Evolutionary conservation across 805 yeast species (phyloP).

Genomic region (Tetrapisispora iriomotensis): DNA sequence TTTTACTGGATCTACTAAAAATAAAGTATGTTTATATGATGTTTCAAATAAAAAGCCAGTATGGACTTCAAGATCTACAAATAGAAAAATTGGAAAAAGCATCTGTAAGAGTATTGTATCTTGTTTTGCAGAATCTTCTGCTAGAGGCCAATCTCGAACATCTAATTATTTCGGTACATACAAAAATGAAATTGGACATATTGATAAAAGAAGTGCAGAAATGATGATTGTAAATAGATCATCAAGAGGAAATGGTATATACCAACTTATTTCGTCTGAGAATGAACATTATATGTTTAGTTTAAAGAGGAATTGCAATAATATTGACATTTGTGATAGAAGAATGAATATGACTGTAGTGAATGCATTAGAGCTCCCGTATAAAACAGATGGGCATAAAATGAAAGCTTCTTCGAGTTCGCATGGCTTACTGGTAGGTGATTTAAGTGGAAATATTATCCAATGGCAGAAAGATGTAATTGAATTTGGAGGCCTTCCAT

Average conservation of each 20-base stretch:
- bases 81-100: slow-evolving; percentile 3
- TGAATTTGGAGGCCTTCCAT: slow-evolving; percentile 22
- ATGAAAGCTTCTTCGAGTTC: slow-evolving; percentile 14
- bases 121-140: slow-evolving; percentile 16
- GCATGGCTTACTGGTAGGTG: slow-evolving; percentile 21
- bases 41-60: slow-evolving; percentile 20
- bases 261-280: slow-evolving; percentile 30
- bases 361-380: slow-evolving; percentile 17
- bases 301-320: slow-evolving; percentile 23
- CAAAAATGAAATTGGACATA: slow-evolving; percentile 17
- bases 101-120: slow-evolving; percentile 21
- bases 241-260: slow-evolving; percentile 26
- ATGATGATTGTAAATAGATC: background rate
- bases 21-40: slow-evolving; percentile 26
- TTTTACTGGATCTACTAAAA: slow-evolving; percentile 26
- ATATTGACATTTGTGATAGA: slow-evolving; percentile 29
- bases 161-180: slow-evolving; percentile 21
- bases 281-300: slow-evolving; percentile 32
- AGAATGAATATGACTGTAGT: slow-evolving; percentile 15
- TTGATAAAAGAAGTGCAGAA: slow-evolving; percentile 16
- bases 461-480: slow-evolving; percentile 19
- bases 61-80: slow-evolving; percentile 6
- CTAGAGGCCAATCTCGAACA: slow-evolving; percentile 1
- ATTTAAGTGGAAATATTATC: slow-evolving; percentile 12
- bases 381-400: slow-evolving; percentile 16